These are phyloP conservation scores for Komagataella mondaviorum DNA, from an alignment of 805 yeast species.

Conservation along the genomic window DNA sequence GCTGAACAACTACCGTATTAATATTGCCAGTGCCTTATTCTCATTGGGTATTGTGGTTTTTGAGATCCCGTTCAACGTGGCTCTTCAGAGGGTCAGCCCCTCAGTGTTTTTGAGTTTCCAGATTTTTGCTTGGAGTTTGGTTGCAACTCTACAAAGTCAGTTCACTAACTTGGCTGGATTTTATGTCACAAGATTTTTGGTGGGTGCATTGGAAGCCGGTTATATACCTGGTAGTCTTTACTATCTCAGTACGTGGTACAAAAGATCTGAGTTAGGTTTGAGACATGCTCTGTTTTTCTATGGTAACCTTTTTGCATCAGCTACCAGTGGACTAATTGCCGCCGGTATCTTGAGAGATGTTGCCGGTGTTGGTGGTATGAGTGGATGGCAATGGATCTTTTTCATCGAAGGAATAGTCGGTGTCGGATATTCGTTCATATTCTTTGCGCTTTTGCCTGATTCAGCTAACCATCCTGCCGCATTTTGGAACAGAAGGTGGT, in stretches of 20 bases:
- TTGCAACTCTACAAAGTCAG: conserved; percentile 19
- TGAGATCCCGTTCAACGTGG: conserved; percentile 24
- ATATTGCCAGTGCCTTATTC: conserved; percentile 25
- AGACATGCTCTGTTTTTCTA: conserved; percentile 22
- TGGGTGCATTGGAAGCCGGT: conserved; percentile 56
- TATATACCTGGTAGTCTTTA: conserved; percentile 49
- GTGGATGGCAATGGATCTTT: conserved; percentile 58
- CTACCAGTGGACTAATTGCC: conserved; percentile 23
- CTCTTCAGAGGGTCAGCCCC: conserved; percentile 20
- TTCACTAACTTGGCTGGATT: conserved; percentile 14
- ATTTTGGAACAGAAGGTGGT: not conserved
- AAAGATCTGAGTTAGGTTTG: conserved; percentile 35
- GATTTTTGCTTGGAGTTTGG: conserved; percentile 24
- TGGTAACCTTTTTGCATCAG: conserved; percentile 22
- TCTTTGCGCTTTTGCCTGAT: conserved; percentile 21
- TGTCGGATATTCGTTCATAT: conserved; percentile 17
- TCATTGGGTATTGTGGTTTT: conserved; percentile 25
- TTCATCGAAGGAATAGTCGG: conserved; percentile 46
- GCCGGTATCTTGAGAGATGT: conserved; percentile 37
- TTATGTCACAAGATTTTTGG: conserved; percentile 33
- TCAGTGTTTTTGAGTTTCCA: conserved; percentile 11
- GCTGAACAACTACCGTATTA: conserved; percentile 25
- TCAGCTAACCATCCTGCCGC: conserved; percentile 4
- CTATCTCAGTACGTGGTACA: conserved; percentile 42
- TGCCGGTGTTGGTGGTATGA: conserved; percentile 27